Base-by-base conservation (phyloP, 345 rosid genomes). In the Erucastrum elatum region DNA sequence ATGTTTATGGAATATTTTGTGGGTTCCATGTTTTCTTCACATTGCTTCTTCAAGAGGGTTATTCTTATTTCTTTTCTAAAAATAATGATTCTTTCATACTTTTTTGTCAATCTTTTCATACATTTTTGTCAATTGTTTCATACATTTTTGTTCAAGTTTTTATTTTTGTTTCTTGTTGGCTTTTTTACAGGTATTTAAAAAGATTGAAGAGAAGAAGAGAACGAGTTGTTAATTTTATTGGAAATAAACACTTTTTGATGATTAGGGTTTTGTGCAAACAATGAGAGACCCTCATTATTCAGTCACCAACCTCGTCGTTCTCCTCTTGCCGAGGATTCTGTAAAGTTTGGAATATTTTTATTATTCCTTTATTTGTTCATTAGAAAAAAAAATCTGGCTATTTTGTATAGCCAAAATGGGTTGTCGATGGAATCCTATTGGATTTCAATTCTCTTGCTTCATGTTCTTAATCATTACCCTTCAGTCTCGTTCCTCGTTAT, bases 401-500 rank as follows among this genome's bases (percentile, higher is more conserved):
- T 87, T 84, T 84, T 83, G 80, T 72, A 80, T 77, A 75, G 78
- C 80, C 67, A 80, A 84, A 84, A 90, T 92, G 98, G 90, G 88
- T 82, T 88, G 77, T 83, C 85, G 89, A 89, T 88, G 97, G 96
- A 88, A 84, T 76, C 87, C 88, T 26, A 72, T 75, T 74, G 87
- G 88, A 74, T 86, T 87, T 87, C 89, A 84, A 46, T 82, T 88
- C 70, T 84, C 86, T 39, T 83, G 81, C 82, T 82, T 85, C 74
- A 75, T 87, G 78, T 79, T 87, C 80, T 83, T 88, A 71, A 80
- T 87, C 74, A 58, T 85, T 49, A 64, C 72, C 65, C 80, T 88
- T 74, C 75, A 78, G 58, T 75, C 87, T 86, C 80, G 79, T 37
- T 80, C 83, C 26, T 90, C 87, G 39, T 77, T 80, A 68, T 82